phyloP scores from a whole-genome alignment of 441 rosid genomes.

The Lepidium campestre region DNA sequence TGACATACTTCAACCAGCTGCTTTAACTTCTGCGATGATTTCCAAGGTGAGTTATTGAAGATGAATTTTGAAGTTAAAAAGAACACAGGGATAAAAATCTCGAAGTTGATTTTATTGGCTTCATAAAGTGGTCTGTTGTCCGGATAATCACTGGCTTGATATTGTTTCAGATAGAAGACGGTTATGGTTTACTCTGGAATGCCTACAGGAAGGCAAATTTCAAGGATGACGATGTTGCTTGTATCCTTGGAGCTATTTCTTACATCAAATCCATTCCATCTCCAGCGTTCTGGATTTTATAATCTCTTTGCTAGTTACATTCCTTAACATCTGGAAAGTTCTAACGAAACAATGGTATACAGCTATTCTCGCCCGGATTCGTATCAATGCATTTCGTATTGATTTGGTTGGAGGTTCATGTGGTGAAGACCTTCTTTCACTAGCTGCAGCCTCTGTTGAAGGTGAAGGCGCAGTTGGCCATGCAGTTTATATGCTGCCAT shows the following conservation, averaged over 20 bases:
- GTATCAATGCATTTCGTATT: conserved; percentile 75
- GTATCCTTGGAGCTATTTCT: conserved; percentile 47
- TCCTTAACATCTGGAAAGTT: conserved; percentile 56
- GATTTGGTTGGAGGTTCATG: conserved; percentile 63
- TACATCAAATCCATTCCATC: not conserved
- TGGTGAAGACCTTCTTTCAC: conserved; percentile 63
- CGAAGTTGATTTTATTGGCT: not conserved
- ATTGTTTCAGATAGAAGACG: conserved; percentile 67
- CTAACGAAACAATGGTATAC: conserved; percentile 72
- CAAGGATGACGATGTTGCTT: conserved; percentile 41
- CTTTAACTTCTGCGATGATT: conserved; percentile 45
- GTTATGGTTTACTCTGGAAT: conserved; percentile 45
- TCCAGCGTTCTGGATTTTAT: not conserved
- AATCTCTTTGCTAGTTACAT: conserved; percentile 6
- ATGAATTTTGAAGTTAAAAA: not conserved
- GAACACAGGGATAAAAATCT: not conserved
- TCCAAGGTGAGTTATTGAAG: conserved; percentile 34
- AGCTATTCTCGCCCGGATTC: conserved; percentile 58
- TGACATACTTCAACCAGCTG: conserved; percentile 73
- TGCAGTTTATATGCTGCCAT: conserved; percentile 81
- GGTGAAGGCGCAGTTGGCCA: conserved; percentile 79
- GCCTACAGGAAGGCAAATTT: conserved; percentile 44
- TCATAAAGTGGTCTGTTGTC: not conserved
- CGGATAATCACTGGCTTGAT: not conserved
- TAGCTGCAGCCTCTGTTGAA: conserved; percentile 73